Conservation (phyloP, 2,329 filamentous ascomycete genomes). For the Alternaria alternata region DNA sequence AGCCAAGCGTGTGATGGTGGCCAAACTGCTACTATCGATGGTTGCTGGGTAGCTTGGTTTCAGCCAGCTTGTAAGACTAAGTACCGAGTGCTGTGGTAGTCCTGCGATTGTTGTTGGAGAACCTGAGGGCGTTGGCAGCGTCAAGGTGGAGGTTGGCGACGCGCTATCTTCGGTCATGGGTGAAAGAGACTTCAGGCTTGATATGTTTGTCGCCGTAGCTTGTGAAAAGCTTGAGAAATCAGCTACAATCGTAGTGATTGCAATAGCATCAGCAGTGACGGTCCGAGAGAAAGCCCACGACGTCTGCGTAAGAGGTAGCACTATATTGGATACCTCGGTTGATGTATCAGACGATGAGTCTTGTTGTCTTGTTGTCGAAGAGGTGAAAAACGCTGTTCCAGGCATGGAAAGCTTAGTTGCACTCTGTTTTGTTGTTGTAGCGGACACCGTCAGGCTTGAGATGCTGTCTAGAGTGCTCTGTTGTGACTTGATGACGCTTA, state of each 20-base stretch:
- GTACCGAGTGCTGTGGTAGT: neutral
- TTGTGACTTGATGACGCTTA: neutral
- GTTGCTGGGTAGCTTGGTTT: neutral
- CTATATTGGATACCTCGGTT: neutral
- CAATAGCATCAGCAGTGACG: neutral
- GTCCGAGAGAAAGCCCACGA: neutral
- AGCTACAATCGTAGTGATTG: neutral
- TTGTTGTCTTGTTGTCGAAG: neutral
- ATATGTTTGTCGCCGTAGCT: too few relatives aligned
- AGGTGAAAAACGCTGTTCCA: neutral
- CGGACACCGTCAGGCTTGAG: neutral
- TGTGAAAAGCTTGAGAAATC: neutral
- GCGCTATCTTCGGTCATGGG: neutral
- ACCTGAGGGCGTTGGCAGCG: neutral
- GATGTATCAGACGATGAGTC: neutral
- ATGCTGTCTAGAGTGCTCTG: neutral
- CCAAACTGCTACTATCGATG: neutral
- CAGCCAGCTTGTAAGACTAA: neutral
- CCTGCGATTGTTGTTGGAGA: neutral
- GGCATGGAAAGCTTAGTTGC: neutral
- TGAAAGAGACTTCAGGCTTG: neutral
- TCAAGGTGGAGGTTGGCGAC: neutral
- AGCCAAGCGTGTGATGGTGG: neutral
- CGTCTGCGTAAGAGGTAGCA: neutral
- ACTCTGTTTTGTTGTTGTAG: neutral